Base-by-base conservation (phyloP, 179 eudicot species). In the Drosera spatulata region DNA sequence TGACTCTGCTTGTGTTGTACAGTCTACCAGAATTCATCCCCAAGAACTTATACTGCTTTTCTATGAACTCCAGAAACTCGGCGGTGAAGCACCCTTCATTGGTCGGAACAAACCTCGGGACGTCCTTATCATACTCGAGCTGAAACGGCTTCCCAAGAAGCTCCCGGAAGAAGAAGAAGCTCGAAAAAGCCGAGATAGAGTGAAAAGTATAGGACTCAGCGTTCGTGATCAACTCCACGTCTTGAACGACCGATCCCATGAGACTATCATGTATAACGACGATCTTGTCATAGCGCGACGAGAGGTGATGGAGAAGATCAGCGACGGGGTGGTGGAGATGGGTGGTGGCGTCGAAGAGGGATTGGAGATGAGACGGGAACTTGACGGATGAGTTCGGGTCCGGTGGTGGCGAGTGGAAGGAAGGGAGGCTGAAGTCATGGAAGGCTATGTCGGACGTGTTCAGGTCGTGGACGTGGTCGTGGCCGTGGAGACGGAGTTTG, bases 161-260 rank as follows among this genome's bases (percentile, higher is more conserved):
- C 4, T 71, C 76, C 80, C 78, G 77, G 1, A 10, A 4, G 50
- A 47, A 55, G 3, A 39, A 55, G 60, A 76, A 80, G 12, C 38
- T 13, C 6, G 69, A 3, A 22, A 80, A 84, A 0, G 82, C 80
- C 0, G 83, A 77, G 45, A 65, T 50, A 2, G 75, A 69, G 10
- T 59, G 61, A 48, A 84, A 82, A 2, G 65, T 6, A 41, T 84
- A 90, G 7, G 81, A 54, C 38, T 84, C 93, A 3, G 63, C 77
- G 50, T 87, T 86, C 0, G 77, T 69, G 37, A 82, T 40, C 0
- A 39, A 45, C 2, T 50, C 61, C 14, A 71, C 67, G 46, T 87
- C 93, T 44, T 87, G 85, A 1, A 85, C 83, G 0, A 75, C 85
- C 0, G 68, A 74, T 9, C 75, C 63, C 89, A 90, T 79, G 0